phyloP scores from a whole-genome alignment of 2,329 filamentous ascomycete genomes.

The Sclerotinia subarctica region DNA sequence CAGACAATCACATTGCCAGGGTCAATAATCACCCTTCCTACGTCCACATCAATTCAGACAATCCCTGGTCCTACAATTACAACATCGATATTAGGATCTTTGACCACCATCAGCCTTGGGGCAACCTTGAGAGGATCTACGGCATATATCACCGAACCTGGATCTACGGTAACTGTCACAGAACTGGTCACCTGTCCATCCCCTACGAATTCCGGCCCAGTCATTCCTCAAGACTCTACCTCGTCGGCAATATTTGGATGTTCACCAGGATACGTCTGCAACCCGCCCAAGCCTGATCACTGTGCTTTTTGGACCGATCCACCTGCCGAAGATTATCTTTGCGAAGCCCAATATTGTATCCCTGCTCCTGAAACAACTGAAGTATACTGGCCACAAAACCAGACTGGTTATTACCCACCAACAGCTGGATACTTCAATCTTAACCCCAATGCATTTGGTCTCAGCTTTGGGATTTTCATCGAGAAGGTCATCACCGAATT shows the following conservation, averaged over 20 bases:
- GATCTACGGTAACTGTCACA: slow-evolving; percentile 25
- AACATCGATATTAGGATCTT: too few relatives aligned
- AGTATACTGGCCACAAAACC: slow-evolving; percentile 44
- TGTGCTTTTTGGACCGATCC: slow-evolving; percentile 43
- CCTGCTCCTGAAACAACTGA: slow-evolving; percentile 35
- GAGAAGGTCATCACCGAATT: slow-evolving; percentile 42
- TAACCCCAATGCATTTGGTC: slow-evolving; percentile 59
- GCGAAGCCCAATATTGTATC: slow-evolving; percentile 43
- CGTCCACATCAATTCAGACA: slow-evolving; percentile 17
- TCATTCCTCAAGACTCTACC: slow-evolving; percentile 31
- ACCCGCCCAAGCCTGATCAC: slow-evolving; percentile 39
- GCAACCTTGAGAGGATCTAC: slow-evolving; percentile 15
- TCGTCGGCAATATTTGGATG: slow-evolving; percentile 43
- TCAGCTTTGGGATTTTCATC: slow-evolving; percentile 61
- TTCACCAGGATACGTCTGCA: slow-evolving; percentile 44
- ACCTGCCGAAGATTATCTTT: slow-evolving; percentile 42
- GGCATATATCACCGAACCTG: slow-evolving; percentile 18
- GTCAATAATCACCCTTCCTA: slow-evolving; percentile 19
- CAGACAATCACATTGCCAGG: slow-evolving; percentile 13
- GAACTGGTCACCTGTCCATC: slow-evolving; percentile 27
- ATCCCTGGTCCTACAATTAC: slow-evolving; percentile 6
- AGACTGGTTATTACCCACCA: slow-evolving; percentile 52
- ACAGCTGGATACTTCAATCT: slow-evolving; percentile 61
- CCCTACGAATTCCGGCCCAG: slow-evolving; percentile 30
- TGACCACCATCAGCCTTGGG: too few relatives aligned